phyloP scores from a whole-genome alignment of 208 protist species.

The Crithidia bombi region DNA sequence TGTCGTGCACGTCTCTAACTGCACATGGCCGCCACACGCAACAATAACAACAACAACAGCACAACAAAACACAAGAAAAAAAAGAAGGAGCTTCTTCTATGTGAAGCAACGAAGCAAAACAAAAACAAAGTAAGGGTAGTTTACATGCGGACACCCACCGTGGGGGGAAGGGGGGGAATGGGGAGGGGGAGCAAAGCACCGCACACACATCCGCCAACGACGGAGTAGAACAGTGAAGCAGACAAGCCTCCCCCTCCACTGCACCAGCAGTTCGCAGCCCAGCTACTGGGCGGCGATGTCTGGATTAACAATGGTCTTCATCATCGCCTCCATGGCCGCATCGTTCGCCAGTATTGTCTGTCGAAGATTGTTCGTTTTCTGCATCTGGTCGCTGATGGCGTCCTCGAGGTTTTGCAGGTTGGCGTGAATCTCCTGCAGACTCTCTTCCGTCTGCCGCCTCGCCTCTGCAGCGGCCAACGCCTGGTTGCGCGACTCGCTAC shows the following conservation, averaged over 20 bases:
- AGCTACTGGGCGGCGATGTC: constrained; percentile 48
- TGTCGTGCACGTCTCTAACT: too few relatives aligned
- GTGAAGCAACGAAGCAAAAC: too few relatives aligned
- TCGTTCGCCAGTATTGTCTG: constrained; percentile 84
- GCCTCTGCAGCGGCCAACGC: constrained; percentile 80
- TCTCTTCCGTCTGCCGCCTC: constrained; percentile 80
- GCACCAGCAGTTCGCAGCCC: background rate
- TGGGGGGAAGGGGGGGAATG: background rate
- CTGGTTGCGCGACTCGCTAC: constrained; percentile 84
- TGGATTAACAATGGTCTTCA: constrained; percentile 82
- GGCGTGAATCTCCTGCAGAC: constrained; percentile 79
- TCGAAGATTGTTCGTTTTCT: constrained; percentile 85
- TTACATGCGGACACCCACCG: background rate
- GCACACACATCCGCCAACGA: background rate
- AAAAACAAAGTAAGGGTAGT: constrained; percentile 18
- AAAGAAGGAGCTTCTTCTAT: too few relatives aligned
- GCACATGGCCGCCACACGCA: too few relatives aligned
- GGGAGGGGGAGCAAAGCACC: background rate
- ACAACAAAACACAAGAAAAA: too few relatives aligned
- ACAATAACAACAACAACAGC: too few relatives aligned
- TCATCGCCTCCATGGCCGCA: constrained; percentile 77
- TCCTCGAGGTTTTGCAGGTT: constrained; percentile 88
- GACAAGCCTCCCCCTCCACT: background rate
- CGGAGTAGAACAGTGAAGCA: background rate
- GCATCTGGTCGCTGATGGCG: constrained; percentile 85